Conservation (phyloP, 148 eudicot genomes). For the Diospyros lotus region DNA sequence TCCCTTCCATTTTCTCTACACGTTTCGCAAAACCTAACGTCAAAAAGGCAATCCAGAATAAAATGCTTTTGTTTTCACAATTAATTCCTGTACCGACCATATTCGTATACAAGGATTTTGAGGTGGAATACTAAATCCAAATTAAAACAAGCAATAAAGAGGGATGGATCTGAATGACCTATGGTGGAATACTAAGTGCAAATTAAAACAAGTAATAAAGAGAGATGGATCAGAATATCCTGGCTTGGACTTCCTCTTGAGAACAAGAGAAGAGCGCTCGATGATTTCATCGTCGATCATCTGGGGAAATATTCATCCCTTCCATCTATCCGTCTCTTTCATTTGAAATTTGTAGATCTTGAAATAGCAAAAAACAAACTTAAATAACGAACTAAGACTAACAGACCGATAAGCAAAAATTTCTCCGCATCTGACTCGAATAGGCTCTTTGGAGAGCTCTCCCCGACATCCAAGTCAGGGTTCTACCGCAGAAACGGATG, state of each 20-base stretch:
- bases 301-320: constrained; percentile 25
- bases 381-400: not conserved
- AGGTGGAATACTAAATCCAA: not conserved
- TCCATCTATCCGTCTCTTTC: not conserved
- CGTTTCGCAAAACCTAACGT: not conserved
- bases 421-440: constrained; percentile 7
- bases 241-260: constrained; percentile 18
- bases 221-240: constrained; percentile 21
- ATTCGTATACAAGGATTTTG: not conserved
- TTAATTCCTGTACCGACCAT: too few species aligned
- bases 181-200: too few species aligned
- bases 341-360: too few species aligned
- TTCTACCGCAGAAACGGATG: not conserved
- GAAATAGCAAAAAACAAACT: too few species aligned
- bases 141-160: not conserved
- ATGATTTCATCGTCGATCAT: constrained; percentile 21
- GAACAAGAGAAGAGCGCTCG: constrained; percentile 12
- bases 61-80: too few species aligned
- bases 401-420: not conserved
- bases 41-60: too few species aligned
- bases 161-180: too few species aligned
- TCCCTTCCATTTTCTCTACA: not conserved
- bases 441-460: not conserved
- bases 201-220: not conserved
- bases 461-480: not conserved